Percentiles rank a stretch among this genome's conserved stretches.
Evolutionary conservation across 306 rosid species (phyloP).

Genomic region (Begonia peltatifolia): DNA sequence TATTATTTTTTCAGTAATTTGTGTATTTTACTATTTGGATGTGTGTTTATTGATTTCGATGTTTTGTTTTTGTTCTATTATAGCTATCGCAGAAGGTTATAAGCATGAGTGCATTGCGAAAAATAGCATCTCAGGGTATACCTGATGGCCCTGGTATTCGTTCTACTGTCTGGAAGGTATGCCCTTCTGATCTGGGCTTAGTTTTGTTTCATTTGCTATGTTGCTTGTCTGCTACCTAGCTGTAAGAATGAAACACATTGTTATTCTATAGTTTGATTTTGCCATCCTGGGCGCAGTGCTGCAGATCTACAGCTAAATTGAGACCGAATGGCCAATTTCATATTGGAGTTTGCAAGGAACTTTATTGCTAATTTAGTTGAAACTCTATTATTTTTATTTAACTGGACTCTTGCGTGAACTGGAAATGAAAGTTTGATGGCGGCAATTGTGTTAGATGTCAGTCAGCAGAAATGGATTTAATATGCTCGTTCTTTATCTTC

Average conservation of each 20-base stretch:
- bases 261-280: too few species aligned
- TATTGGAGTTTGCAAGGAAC: too few species aligned
- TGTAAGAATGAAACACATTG: too few species aligned
- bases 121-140: slow-evolving; percentile 72
- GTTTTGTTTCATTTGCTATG: not conserved
- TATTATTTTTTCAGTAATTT: slow-evolving; percentile 2
- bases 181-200: not conserved
- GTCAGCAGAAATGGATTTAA: not conserved
- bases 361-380: too few species aligned
- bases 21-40: not conserved
- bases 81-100: slow-evolving; percentile 73
- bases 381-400: too few species aligned
- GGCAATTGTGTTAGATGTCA: not conserved
- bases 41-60: not conserved
- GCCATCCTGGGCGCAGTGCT: too few species aligned
- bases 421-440: too few species aligned
- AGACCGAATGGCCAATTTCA: too few species aligned
- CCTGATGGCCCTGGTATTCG: slow-evolving; percentile 92
- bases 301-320: too few species aligned
- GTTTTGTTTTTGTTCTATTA: not conserved
- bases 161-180: slow-evolving; percentile 87
- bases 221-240: not conserved
- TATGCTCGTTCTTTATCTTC: not conserved
- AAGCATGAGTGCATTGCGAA: slow-evolving; percentile 51
- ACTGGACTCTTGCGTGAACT: too few species aligned